Evolutionary conservation across 1,284 basidiomycete species (phyloP), one percentile per base, ranked within the genome.

Genomic region (Neolentinus lepideus): DNA sequence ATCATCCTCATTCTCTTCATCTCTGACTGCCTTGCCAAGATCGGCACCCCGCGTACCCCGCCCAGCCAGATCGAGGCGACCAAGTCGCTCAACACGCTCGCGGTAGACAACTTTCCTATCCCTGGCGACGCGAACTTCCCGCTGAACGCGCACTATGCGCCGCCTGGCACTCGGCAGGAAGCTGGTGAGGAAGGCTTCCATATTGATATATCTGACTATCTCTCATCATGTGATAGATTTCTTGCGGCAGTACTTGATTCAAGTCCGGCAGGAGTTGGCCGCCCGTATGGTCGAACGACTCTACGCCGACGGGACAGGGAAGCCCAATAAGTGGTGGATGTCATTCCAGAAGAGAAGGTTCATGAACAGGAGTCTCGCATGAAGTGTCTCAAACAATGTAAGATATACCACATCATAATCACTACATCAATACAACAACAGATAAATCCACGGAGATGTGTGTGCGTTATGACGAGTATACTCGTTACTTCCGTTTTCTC

Each of bases 251-350:
- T 99, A 99, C 74, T 79, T 99, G 55, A 86, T 85, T 3, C 97
- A 99, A 72, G 89, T 90, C 2, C 84, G 97, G 52, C 92, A 95
- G 70, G 97, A 99, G 70, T 78, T 95, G 24, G 90, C 93, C 16
- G 77, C 84, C 12, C 84, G 97, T 45, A 73, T 99, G 54, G 82
- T 94, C 31, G 94, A 97, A 64, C 82, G 86, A 56, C 76, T 99
- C 43, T 99, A 98, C 70, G 83, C 87, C 64, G 79, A 95, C 75
- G 82, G 90, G 51, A 84, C 87, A 2, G 86, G 88, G 57, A 93
- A 90, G 68, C 94, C 97, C 1, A 97, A 90, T 80, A 99, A 99
- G 73, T 99, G 96, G 96, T 99, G 97, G 97, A 94, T 99, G 89
- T 90, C 92, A 35, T 99, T 99, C 84, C 95, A 95, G 74, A 98